Percentiles rank a stretch among this genome's conserved stretches.
Conservation (phyloP, 192 early-diverging fungal genomes). For the Coemansia sp. region DNA sequence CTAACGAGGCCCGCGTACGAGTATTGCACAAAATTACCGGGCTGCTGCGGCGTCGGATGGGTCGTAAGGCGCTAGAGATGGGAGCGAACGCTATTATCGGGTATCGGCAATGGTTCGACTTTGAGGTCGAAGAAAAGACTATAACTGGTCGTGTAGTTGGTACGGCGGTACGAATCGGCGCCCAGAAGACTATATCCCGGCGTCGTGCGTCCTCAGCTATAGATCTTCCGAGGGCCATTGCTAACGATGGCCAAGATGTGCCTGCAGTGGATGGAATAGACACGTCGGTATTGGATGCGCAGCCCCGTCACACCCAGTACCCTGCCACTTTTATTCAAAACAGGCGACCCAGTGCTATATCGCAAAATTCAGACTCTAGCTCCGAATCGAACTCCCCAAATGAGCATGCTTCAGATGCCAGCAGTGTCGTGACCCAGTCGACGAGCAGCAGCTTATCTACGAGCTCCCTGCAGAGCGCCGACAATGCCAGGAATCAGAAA, state of each 20-base stretch:
- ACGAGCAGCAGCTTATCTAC: slow-evolving; percentile 24
- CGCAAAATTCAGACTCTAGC: background rate
- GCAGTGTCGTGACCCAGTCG: slow-evolving; percentile 15
- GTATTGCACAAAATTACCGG: slow-evolving; percentile 71
- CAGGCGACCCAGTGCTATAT: slow-evolving; percentile 14
- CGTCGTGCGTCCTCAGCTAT: slow-evolving; percentile 21
- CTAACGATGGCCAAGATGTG: background rate
- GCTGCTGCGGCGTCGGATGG: slow-evolving; percentile 70
- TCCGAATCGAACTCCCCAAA: background rate
- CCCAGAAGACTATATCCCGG: slow-evolving; percentile 13
- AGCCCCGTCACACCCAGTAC: background rate
- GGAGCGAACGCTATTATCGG: slow-evolving; percentile 76
- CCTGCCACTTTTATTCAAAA: background rate
- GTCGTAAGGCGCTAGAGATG: slow-evolving; percentile 74
- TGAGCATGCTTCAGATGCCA: slow-evolving; percentile 6
- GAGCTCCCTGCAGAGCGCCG: slow-evolving; percentile 26
- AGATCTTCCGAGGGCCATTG: slow-evolving; percentile 10
- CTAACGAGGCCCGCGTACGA: slow-evolving; percentile 74
- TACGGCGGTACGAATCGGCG: slow-evolving; percentile 67
- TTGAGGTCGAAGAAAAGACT: slow-evolving; percentile 70
- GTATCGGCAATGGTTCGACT: slow-evolving; percentile 75
- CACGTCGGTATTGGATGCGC: background rate
- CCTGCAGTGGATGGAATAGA: background rate
- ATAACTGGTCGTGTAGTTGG: slow-evolving; percentile 79
- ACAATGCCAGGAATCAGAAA: slow-evolving; percentile 24